phyloP scores from a whole-genome alignment of 2,329 filamentous ascomycete species.

The Coniochaeta sp. region DNA sequence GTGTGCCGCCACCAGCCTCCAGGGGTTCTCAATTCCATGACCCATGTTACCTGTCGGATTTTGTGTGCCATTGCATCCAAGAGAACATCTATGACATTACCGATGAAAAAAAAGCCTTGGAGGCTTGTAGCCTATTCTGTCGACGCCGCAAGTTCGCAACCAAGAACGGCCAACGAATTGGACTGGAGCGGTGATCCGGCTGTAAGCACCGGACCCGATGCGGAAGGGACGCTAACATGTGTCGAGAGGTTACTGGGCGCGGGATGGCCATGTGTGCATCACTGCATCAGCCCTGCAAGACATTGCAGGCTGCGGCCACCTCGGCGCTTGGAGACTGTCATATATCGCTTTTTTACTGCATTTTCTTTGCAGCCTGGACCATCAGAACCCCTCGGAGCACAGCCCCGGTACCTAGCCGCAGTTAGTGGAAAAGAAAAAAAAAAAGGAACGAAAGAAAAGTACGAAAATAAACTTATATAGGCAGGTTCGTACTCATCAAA shows the following conservation, averaged over 20 bases:
- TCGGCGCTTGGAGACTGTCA: background rate
- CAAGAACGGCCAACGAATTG: background rate
- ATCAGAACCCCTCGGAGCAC: background rate
- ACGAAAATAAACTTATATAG: background rate
- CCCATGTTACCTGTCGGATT: background rate
- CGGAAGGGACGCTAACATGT: background rate
- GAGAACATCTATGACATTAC: background rate
- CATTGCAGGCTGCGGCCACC: background rate
- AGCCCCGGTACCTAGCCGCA: background rate
- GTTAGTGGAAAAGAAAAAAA: background rate
- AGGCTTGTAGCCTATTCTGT: background rate
- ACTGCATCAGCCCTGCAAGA: slow-evolving; percentile 1
- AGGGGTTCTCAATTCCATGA: background rate
- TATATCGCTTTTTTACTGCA: background rate
- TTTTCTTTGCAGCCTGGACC: too few species aligned
- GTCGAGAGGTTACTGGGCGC: background rate
- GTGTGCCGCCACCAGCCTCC: background rate
- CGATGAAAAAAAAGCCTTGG: background rate
- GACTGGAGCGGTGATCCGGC: background rate
- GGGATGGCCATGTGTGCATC: background rate
- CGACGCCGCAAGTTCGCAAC: background rate
- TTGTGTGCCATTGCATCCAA: background rate
- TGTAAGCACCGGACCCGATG: background rate
- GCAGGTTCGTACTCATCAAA: background rate
- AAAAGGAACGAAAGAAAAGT: background rate